phyloP scores from a whole-genome alignment of 352 stramenopile species.

The Phytophthora melonis region DNA sequence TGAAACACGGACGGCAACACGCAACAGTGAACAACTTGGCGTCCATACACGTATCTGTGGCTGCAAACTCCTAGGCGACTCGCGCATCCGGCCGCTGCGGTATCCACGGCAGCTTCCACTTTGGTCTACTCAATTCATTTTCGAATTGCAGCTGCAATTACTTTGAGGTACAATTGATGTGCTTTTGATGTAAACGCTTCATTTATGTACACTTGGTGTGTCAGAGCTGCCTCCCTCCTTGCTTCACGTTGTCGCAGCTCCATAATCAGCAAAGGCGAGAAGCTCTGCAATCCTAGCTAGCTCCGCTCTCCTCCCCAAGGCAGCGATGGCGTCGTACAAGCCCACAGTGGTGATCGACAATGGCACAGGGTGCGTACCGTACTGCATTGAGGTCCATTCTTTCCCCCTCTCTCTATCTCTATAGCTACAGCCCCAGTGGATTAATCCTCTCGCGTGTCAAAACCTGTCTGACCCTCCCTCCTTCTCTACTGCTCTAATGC shows the following conservation, averaged over 20 bases:
- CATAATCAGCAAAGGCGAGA: conserved; percentile 43
- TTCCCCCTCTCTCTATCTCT: not conserved
- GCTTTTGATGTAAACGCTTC: not conserved
- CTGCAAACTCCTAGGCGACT: too few relatives aligned
- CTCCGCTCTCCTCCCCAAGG: conserved; percentile 3
- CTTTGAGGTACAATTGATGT: conserved; percentile 15
- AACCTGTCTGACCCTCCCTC: not conserved
- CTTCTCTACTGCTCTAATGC: conserved; percentile 2
- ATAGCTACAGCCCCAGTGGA: not conserved
- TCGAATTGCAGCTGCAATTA: conserved; percentile 4
- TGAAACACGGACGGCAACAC: not conserved
- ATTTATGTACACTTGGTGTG: conserved; percentile 9
- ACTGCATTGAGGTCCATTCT: too few relatives aligned
- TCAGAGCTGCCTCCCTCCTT: not conserved
- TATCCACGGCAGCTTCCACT: not conserved
- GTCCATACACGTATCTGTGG: not conserved
- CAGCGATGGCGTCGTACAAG: conserved; percentile 79
- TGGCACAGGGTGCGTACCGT: conserved; percentile 92
- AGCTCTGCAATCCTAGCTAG: conserved; percentile 13
- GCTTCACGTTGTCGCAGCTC: conserved; percentile 13
- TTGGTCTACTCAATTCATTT: not conserved
- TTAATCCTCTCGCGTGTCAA: not conserved
- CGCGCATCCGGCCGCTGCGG: too few relatives aligned
- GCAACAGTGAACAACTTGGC: not conserved
- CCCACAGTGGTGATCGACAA: conserved; percentile 97